Percentiles rank a stretch among this genome's conserved stretches.
These are phyloP conservation scores for Botrytis pseudocinerea DNA, from an alignment of 2,329 filamentous ascomycete genomes.

Conservation along the genomic window DNA sequence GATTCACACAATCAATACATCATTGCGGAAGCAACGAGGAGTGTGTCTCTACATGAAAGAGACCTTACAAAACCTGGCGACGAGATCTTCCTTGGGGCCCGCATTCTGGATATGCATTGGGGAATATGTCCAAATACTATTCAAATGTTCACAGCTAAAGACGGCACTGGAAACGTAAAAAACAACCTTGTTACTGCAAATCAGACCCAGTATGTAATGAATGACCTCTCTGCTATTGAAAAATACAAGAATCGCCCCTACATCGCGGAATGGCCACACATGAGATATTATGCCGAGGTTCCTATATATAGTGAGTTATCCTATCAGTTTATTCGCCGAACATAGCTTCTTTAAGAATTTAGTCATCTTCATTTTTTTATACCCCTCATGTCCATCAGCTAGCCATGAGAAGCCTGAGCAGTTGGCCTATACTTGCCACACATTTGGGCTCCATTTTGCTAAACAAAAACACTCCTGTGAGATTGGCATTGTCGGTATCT, in stretches of 20 bases:
- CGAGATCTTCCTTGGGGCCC: conserved; percentile 30
- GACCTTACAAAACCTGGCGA: conserved; percentile 25
- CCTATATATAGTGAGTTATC: conserved; percentile 30
- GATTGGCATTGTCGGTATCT: neutral
- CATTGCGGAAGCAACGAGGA: conserved; percentile 33
- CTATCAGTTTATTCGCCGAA: neutral
- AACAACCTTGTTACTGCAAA: conserved; percentile 27
- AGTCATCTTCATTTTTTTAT: neutral
- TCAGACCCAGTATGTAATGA: conserved; percentile 29
- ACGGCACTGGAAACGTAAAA: conserved; percentile 24
- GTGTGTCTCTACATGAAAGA: conserved; percentile 28
- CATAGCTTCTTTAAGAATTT: neutral
- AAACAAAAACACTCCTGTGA: neutral
- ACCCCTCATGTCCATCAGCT: no score
- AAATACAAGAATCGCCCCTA: conserved; percentile 30
- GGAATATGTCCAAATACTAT: conserved; percentile 34
- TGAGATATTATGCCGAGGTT: conserved; percentile 36
- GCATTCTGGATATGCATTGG: conserved; percentile 27
- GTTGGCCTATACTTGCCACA: neutral
- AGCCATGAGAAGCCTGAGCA: neutral
- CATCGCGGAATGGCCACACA: conserved; percentile 30
- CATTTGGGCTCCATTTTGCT: neutral
- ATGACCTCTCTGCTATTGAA: conserved; percentile 30
- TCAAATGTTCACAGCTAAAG: conserved; percentile 29
- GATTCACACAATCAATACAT: conserved; percentile 34